Evolutionary conservation across 169 alveolate species (phyloP).

Genomic region (Plasmodium cynomolgi): DNA sequence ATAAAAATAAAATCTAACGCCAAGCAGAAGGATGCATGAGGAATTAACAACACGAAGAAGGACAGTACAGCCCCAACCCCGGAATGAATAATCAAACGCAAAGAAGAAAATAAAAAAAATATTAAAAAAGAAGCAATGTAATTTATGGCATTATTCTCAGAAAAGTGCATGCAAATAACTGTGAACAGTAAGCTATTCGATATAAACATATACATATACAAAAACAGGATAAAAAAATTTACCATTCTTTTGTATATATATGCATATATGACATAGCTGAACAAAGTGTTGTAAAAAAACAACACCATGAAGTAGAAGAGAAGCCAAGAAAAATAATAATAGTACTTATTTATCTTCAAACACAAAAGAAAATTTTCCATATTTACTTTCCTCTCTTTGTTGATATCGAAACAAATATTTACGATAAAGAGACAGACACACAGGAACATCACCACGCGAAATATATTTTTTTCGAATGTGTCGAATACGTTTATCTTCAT

Average conservation of each 20-base stretch:
- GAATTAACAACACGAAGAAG: slow-evolving; percentile 27
- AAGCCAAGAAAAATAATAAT: slow-evolving; percentile 59
- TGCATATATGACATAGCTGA: slow-evolving; percentile 24
- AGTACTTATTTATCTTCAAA: slow-evolving; percentile 57
- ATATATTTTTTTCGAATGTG: slow-evolving; percentile 52
- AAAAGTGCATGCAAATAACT: slow-evolving; percentile 54
- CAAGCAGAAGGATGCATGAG: slow-evolving; percentile 57
- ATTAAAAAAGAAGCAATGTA: slow-evolving; percentile 54
- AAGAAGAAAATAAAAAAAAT: slow-evolving; percentile 43
- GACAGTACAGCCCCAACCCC: background rate
- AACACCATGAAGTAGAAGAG: slow-evolving; percentile 41
- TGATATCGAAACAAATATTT: slow-evolving; percentile 58
- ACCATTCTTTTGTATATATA: slow-evolving; percentile 13
- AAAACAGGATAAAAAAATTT: slow-evolving; percentile 28
- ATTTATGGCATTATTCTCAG: slow-evolving; percentile 50
- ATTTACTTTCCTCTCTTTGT: slow-evolving; percentile 40
- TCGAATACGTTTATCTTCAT: slow-evolving; percentile 65
- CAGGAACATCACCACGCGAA: slow-evolving; percentile 37
- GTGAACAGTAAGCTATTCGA: slow-evolving; percentile 55
- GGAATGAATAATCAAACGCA: slow-evolving; percentile 69
- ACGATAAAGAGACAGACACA: slow-evolving; percentile 50
- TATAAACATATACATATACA: slow-evolving; percentile 18
- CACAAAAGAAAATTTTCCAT: slow-evolving; percentile 61
- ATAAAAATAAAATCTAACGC: slow-evolving; percentile 59
- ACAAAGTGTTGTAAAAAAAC: slow-evolving; percentile 37